A percentile compares a stretch with the other conserved stretches of the same genome.
Evolutionary conservation across 148 eudicot genomes (phyloP).

Genomic region (Silene latifolia): DNA sequence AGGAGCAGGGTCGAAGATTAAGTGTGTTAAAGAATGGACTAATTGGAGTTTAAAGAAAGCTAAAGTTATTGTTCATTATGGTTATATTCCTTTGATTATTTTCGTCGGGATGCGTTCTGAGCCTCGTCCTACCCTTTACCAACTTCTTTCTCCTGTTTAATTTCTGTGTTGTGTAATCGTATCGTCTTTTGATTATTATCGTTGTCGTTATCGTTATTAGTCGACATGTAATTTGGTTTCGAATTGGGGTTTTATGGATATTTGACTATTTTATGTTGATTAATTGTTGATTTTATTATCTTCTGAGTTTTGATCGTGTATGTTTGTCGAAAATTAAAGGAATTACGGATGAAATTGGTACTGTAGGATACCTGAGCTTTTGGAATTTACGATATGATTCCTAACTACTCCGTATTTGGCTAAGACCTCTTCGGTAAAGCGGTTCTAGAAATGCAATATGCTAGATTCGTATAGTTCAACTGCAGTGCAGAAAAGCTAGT

Average conservation of each 20-base stretch:
- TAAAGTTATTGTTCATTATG: constrained; percentile 63
- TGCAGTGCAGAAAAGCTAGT: too few species aligned
- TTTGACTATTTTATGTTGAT: not conserved
- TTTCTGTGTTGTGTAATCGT: not conserved
- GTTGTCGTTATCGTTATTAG: not conserved
- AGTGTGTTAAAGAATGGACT: constrained; percentile 64
- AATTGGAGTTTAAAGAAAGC: constrained; percentile 65
- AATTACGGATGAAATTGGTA: too few species aligned
- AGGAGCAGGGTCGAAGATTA: constrained; percentile 18
- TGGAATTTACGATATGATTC: too few species aligned
- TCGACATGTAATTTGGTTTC: constrained; percentile 4
- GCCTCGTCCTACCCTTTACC: constrained; percentile 67
- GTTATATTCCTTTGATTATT: constrained; percentile 68
- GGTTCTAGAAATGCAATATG: too few species aligned
- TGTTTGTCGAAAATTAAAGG: too few species aligned
- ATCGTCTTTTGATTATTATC: not conserved
- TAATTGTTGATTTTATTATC: not conserved
- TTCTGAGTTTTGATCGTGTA: not conserved
- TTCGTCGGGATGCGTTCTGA: constrained; percentile 75
- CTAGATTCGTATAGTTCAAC: too few species aligned
- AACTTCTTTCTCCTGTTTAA: constrained; percentile 71
- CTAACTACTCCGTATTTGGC: too few species aligned
- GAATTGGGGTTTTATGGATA: not conserved
- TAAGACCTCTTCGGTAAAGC: too few species aligned
- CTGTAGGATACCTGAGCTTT: too few species aligned